phyloP scores from a whole-genome alignment of 139 green algal genomes.

The Haematococcus lacustris region DNA sequence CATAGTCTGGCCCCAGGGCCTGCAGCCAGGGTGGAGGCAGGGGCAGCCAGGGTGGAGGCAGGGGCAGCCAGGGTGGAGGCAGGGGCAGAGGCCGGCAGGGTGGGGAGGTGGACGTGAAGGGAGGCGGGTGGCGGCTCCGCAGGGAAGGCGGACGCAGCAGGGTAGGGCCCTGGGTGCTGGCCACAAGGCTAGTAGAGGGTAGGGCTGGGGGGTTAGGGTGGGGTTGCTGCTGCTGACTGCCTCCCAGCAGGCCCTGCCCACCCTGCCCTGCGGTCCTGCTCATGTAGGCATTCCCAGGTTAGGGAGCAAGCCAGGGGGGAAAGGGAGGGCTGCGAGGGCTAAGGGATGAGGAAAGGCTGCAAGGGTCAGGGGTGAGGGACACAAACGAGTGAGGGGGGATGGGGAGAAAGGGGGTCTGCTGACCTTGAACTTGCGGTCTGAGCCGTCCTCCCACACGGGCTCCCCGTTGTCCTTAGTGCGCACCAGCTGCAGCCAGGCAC shows the following conservation, averaged over 20 bases:
- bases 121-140: neutral
- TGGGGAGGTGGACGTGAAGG: neutral
- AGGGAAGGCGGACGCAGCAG: neutral
- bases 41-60: neutral
- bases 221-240: no score
- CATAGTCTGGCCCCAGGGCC: conserved; percentile 31
- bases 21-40: conserved; percentile 8
- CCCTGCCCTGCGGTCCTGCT: no score
- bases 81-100: neutral
- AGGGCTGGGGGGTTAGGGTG: no score
- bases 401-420: neutral
- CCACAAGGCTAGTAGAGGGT: no score
- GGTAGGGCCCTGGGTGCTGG: neutral
- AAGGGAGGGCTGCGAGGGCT: neutral
- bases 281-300: neutral
- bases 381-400: neutral
- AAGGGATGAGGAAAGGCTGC: neutral
- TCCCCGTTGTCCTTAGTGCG: conserved; percentile 22
- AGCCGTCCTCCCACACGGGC: conserved; percentile 52
- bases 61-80: neutral
- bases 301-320: no score
- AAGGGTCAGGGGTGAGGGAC: neutral
- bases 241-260: no score
- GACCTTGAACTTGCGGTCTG: conserved; percentile 58
- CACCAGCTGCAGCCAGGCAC: conserved; percentile 38